These are phyloP conservation scores for Cutaneotrichosporon spelunceum DNA, from an alignment of 1,284 basidiomycete genomes.

Conservation along the genomic window DNA sequence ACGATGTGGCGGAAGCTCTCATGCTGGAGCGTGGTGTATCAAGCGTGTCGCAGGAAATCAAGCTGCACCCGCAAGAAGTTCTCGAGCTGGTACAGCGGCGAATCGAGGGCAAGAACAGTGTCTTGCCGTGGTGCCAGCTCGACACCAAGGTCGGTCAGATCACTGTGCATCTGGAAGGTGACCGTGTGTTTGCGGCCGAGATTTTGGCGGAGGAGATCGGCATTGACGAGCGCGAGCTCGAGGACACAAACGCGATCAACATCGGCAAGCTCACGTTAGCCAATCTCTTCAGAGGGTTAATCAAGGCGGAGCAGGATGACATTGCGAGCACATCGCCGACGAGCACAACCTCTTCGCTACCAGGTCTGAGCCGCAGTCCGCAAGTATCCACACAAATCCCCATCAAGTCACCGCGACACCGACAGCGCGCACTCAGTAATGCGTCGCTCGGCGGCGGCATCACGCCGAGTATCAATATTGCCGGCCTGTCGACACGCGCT, in stretches of 20 bases:
- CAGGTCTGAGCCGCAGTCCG: slow-evolving; percentile 33
- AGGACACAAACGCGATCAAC: slow-evolving; percentile 65
- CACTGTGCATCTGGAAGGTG: slow-evolving; percentile 79
- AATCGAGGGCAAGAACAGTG: slow-evolving; percentile 87
- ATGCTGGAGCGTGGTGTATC: slow-evolving; percentile 43
- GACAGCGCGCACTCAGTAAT: slow-evolving; percentile 31
- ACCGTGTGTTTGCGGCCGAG: slow-evolving; percentile 84
- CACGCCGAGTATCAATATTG: slow-evolving; percentile 53
- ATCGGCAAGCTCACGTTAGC: slow-evolving; percentile 51
- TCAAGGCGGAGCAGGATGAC: slow-evolving; percentile 49
- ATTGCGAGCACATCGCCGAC: slow-evolving; percentile 27
- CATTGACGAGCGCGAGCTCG: slow-evolving; percentile 60
- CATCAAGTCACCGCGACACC: slow-evolving; percentile 36
- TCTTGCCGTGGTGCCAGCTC: slow-evolving; percentile 78
- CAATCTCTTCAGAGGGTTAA: slow-evolving; percentile 48
- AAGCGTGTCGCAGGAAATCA: slow-evolving; percentile 45
- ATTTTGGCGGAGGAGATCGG: slow-evolving; percentile 89
- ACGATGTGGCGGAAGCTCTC: slow-evolving; percentile 62
- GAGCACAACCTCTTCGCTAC: slow-evolving; percentile 25
- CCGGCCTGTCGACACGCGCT: slow-evolving; percentile 65
- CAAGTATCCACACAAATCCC: slow-evolving; percentile 40
- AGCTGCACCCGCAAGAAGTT: slow-evolving; percentile 59
- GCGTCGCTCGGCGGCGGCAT: slow-evolving; percentile 22
- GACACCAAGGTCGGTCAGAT: slow-evolving; percentile 88
- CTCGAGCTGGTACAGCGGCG: slow-evolving; percentile 80